Evolutionary conservation across 345 rosid species (phyloP).

Genomic region (Anastatica hierochuntica): DNA sequence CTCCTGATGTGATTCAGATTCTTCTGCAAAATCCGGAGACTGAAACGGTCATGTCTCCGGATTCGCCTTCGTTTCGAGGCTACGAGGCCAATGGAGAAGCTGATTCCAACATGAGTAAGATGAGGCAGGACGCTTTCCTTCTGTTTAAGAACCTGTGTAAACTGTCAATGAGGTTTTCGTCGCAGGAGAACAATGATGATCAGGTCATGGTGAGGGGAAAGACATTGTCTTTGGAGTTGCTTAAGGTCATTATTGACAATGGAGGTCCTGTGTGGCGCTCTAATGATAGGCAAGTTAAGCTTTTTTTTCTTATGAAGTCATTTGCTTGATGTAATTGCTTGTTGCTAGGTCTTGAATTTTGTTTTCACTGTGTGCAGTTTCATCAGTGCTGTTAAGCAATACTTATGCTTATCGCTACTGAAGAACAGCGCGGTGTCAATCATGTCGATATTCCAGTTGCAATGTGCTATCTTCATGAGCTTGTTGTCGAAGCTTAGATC

Average conservation of each 20-base stretch:
- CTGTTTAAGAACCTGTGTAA: slow-evolving; percentile 83
- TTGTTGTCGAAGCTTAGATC: slow-evolving; percentile 75
- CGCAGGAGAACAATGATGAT: slow-evolving; percentile 87
- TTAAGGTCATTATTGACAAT: slow-evolving; percentile 66
- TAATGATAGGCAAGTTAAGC: slow-evolving; percentile 62
- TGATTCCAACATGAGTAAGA: slow-evolving; percentile 40
- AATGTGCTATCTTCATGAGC: slow-evolving; percentile 76
- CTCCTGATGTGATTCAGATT: slow-evolving; percentile 36
- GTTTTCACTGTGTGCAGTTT: slow-evolving; percentile 40
- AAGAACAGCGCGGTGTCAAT: slow-evolving; percentile 94
- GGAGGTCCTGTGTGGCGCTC: slow-evolving; percentile 70
- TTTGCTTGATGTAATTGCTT: not conserved
- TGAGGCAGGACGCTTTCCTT: slow-evolving; percentile 82
- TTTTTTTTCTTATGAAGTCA: not conserved
- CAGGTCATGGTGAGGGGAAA: slow-evolving; percentile 89
- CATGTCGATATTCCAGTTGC: slow-evolving; percentile 94
- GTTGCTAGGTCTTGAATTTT: not conserved
- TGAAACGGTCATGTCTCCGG: slow-evolving; percentile 31
- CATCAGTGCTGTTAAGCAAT: slow-evolving; percentile 71
- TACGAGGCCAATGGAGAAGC: slow-evolving; percentile 31
- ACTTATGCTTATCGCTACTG: slow-evolving; percentile 77
- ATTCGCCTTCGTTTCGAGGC: slow-evolving; percentile 17
- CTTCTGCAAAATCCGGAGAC: slow-evolving; percentile 22
- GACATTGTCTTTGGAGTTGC: slow-evolving; percentile 68
- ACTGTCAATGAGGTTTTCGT: slow-evolving; percentile 85